A percentile compares a stretch with the other conserved stretches of the same genome.
These are phyloP conservation scores for Calonectria multiphialidica DNA, from an alignment of 2,329 filamentous ascomycete genomes.

Conservation along the genomic window DNA sequence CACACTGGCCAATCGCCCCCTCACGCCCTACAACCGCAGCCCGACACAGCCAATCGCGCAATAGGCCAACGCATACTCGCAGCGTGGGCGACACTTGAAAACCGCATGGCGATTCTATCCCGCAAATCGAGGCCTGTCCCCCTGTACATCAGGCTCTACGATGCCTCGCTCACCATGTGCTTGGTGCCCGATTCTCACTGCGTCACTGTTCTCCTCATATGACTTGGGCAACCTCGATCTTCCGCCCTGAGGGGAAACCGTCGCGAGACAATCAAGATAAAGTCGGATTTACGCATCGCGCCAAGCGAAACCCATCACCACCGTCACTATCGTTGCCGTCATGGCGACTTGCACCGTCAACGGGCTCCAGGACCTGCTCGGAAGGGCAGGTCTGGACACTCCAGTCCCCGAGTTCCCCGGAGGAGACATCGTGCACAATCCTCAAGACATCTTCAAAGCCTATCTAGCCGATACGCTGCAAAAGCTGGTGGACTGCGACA, in stretches of 20 bases:
- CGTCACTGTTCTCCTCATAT: slow-evolving; percentile 17
- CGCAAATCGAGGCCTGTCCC: slow-evolving; percentile 9
- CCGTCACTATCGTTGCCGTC: slow-evolving; percentile 18
- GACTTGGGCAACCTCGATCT: slow-evolving; percentile 3
- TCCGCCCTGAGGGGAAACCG: background rate
- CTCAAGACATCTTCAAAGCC: slow-evolving; percentile 41
- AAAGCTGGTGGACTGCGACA: slow-evolving; percentile 37
- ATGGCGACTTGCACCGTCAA: slow-evolving; percentile 41
- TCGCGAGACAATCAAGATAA: slow-evolving; percentile 1
- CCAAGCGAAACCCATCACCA: slow-evolving; percentile 5
- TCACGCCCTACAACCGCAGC: slow-evolving; percentile 9
- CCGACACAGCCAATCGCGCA: slow-evolving; percentile 3
- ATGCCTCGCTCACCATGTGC: slow-evolving; percentile 5
- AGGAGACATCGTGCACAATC: slow-evolving; percentile 39
- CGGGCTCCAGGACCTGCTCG: slow-evolving; percentile 35
- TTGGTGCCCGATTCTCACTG: slow-evolving; percentile 24
- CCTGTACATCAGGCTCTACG: background rate
- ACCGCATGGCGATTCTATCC: background rate
- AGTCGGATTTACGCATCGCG: background rate
- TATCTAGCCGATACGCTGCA: slow-evolving; percentile 40
- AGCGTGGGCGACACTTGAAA: slow-evolving; percentile 1
- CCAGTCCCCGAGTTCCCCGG: slow-evolving; percentile 38
- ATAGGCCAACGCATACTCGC: slow-evolving; percentile 26
- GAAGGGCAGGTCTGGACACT: slow-evolving; percentile 34
- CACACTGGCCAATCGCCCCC: slow-evolving; percentile 8